Base-by-base conservation (phyloP, 805 yeast species). In the Wickerhamiella musiphila region DNA sequence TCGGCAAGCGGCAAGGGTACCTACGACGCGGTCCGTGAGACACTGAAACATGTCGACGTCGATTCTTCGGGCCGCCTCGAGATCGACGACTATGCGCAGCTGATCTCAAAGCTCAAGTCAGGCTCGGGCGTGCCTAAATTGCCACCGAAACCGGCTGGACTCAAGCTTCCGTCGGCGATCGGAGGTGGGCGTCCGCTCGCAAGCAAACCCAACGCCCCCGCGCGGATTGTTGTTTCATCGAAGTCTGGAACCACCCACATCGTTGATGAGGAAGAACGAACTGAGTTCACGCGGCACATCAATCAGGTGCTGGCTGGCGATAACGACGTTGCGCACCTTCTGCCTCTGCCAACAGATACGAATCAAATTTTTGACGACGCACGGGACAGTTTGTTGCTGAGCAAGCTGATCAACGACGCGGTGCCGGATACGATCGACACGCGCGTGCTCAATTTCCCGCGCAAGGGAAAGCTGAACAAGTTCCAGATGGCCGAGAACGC, bases 371-470 rank as follows among this genome's bases (percentile, higher is more conserved):
- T 90, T 50, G 98, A 90, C 56, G 96, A 90, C 57, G 82, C 94
- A 59, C 70, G 82, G 43, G 98, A 90, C 55, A 96, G 98, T 43
- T 63, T 90, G 47, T 83, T 90, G 18, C 63, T 90, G 36, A 83
- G 96, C 14, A 79, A 82, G 55, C 73, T 90, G 52, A 83, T 90
- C 54, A 90, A 90, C 54, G 98, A 90, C 58, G 82, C 95, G 20
- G 98, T 90, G 21, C 94, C 96, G 6, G 94, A 90, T 57, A 90
- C 98, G 8, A 90, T 90, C 47, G 98, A 90, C 60, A 84, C 95
- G 7, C 78, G 98, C 66, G 98, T 90, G 12, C 68, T 90, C 52
- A 90, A 90, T 56, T 62, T 74, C 53, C 92, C 96, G 17, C 78
- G 76, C 53, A 66, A 67, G 44, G 78, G 77, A 37, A 84, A 81